Evolutionary conservation across 2,329 filamentous ascomycete species (phyloP), one percentile per base, ranked within the genome.

Genomic region (Lizonia empirigonia): DNA sequence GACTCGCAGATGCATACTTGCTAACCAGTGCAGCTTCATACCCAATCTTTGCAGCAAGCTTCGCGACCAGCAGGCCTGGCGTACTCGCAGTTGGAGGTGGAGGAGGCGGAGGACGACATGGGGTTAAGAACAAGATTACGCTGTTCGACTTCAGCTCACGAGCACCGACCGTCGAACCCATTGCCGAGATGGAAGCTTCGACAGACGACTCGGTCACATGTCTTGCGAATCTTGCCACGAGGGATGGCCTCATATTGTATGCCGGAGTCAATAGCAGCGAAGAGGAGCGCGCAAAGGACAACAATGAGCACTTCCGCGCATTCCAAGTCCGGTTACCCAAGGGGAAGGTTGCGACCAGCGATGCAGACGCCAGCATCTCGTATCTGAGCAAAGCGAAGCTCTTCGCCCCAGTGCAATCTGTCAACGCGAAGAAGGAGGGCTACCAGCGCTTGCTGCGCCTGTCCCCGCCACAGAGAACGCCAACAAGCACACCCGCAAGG

Each of bases 171-270:
- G 81, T 85, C 56, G 78, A 87, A 60, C 66, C 71, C n/a, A 78
- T 82, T 18, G 84, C 86, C 58, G 89, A 96, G 62, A 80, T 93
- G 66, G 85, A 91, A 52, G 84, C 96, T 39, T 89, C 89, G 62
- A 85, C 92, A 68, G 92, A 97, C 76, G 93, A 97, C 74, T 95
- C 89, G 49, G 90, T 96, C 51, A 91, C 88, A 59, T 92, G 89
- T 46, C 80, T 97, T 40, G 90, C 86, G 33, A 84, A 88, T 44
- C 85, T 90, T 7, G 59, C 82, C 76, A 68, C 81, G 66, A 73
- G 82, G 77, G 74, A 85, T 80, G 63, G 78, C 69, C 42, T 82
- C 68, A 70, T 80, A 67, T 59, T 81, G 62, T 68, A 89, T 59
- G 90, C 91, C 20, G 66, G 66, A 26, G 87, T 96, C 76, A 97